phyloP scores from a whole-genome alignment of 352 stramenopile species.

The Phytophthora vignae region DNA sequence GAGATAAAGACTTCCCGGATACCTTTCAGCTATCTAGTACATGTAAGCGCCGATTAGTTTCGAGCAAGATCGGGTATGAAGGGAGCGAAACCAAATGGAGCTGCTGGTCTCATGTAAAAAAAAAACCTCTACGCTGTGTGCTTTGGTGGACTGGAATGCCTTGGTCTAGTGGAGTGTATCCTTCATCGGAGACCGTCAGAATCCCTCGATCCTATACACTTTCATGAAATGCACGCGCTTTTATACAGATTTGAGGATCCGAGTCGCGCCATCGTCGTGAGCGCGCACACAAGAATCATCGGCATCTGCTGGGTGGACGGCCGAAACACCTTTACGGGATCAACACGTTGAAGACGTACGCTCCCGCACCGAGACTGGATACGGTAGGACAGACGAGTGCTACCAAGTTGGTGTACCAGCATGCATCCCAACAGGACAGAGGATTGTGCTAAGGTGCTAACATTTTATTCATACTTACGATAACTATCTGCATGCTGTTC shows the following conservation, averaged over 20 bases:
- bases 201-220: slow-evolving; percentile 18
- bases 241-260: slow-evolving; percentile 14
- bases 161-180: not conserved
- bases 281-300: not conserved
- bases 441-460: not conserved
- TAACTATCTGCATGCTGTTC: not conserved
- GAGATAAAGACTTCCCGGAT: slow-evolving; percentile 25
- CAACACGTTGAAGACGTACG: not conserved
- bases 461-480: not conserved
- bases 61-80: slow-evolving; percentile 14
- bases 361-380: not conserved
- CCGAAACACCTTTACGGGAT: slow-evolving; percentile 13
- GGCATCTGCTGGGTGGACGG: not conserved
- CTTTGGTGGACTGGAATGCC: not conserved
- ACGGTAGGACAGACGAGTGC: not conserved
- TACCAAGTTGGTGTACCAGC: not conserved
- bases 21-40: slow-evolving; percentile 1
- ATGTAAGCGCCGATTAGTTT: slow-evolving; percentile 16
- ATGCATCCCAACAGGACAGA: too few relatives aligned
- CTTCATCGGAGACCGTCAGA: slow-evolving; percentile 5
- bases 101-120: not conserved
- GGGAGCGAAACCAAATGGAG: slow-evolving; percentile 26
- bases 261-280: slow-evolving; percentile 8
- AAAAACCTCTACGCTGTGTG: slow-evolving; percentile 4
- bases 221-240: slow-evolving; percentile 26